Percentiles rank a stretch among this genome's conserved stretches.
Evolutionary conservation across 768 basidiomycete genomes (phyloP).

Genomic region (Boletus rubropictus): DNA sequence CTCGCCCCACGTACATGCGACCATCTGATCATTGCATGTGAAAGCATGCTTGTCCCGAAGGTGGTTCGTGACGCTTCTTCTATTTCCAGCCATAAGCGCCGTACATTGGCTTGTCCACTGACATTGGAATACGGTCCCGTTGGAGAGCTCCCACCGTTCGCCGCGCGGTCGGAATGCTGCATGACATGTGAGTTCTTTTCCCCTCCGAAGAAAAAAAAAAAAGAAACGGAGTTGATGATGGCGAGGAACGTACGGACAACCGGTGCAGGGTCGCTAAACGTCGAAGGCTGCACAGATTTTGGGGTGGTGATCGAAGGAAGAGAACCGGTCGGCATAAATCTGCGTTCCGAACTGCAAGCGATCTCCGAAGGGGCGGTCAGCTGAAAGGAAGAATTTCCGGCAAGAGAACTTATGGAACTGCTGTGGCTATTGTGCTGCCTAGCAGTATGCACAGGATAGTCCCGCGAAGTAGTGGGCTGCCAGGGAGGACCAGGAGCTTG

Average conservation of each 20-base stretch:
- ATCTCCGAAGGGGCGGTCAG: background rate
- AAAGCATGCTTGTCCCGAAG: conserved; percentile 20
- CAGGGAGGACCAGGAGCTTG: background rate
- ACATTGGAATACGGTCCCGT: conserved; percentile 14
- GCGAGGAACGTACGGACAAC: conserved; percentile 9
- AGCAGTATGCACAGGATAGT: background rate
- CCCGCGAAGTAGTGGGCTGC: conserved; percentile 4
- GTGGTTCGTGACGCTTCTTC: conserved; percentile 17
- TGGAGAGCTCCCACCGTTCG: conserved; percentile 5
- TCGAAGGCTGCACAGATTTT: background rate
- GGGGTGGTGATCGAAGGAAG: background rate
- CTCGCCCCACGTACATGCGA: conserved; percentile 15
- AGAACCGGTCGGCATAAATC: background rate
- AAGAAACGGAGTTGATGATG: background rate
- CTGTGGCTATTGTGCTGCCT: background rate
- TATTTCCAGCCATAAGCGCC: conserved; percentile 15
- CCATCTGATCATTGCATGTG: conserved; percentile 10
- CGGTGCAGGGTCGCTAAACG: background rate
- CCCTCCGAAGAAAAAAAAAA: background rate
- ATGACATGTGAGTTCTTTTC: conserved; percentile 4
- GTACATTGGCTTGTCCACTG: conserved; percentile 16
- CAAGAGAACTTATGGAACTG: background rate
- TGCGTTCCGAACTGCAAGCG: background rate
- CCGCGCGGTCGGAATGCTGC: conserved; percentile 13
- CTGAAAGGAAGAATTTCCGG: background rate